Base-by-base conservation (phyloP, 768 basidiomycete genomes). In the Suillus fuscotomentosus region DNA sequence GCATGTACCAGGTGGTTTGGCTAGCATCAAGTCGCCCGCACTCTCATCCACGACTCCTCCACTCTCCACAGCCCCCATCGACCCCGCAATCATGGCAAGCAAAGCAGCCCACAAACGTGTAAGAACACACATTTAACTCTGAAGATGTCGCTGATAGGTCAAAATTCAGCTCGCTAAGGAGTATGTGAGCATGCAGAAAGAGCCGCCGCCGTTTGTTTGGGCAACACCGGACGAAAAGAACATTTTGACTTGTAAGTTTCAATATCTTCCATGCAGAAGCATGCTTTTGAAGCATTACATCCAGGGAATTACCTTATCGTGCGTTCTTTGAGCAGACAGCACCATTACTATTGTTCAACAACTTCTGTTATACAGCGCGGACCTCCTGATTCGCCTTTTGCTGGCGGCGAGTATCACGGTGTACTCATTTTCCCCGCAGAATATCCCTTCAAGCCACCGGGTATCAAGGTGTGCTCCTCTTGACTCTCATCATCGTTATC, bases 171-270 rank as follows among this genome's bases (percentile, higher is more conserved):
- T 94, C 66, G 80, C 83, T 42, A 95, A 97, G 78, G 96, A 98
- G 81, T 95, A 90, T 78, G 86, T 92, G 70, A 81, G 85, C 57
- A 97, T 98, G 92, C 94, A 97, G 79, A 90, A 80, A 72, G 89
- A 92, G 66, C 94, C 97, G 15, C 97, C 97, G 1, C 97, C 97
- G 65, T 99, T 95, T 77, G 89, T 98, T 24, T 96, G 92, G 90
- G 96, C 97, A 45, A 85, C 84, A 38, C 97, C 97, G 15, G 95
- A 97, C 71, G 97, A 99, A 85, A 95, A 95, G 88, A 97, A 98
- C 76, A 96, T 98, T 70, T 77, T 98, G 60, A 95, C 86, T 62
- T 98, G 95, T 97, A 75, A 78, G 95, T 83, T 20, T 17, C 56
- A 5, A 39, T 60, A 57, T 34, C 22, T 38, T 22, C 60, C 65